These are phyloP conservation scores for Exophiala alcalophila DNA, from an alignment of 2,329 filamentous ascomycete genomes.

Conservation along the genomic window DNA sequence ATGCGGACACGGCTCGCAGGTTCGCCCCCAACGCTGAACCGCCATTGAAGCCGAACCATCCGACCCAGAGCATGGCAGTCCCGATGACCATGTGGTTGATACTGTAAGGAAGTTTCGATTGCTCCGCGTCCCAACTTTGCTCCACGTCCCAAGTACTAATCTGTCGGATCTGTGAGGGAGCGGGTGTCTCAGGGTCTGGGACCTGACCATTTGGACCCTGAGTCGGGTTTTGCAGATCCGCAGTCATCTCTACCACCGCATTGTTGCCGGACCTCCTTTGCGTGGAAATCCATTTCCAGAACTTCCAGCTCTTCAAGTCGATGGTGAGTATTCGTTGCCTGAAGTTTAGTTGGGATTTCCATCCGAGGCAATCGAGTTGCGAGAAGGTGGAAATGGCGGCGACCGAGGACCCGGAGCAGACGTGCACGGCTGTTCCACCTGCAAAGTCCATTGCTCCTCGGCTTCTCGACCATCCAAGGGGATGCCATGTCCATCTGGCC, in stretches of 20 bases:
- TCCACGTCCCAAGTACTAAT: too few species aligned
- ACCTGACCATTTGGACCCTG: background rate
- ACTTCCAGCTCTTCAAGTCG: conserved; percentile 6
- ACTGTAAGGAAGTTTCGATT: conserved; percentile 5
- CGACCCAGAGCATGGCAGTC: conserved; percentile 94
- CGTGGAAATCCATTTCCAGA: conserved; percentile 7
- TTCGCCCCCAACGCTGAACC: conserved; percentile 92
- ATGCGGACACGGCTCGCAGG: conserved; percentile 88
- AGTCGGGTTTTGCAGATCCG: background rate
- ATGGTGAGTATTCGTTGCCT: background rate
- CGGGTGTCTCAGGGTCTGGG: too few species aligned
- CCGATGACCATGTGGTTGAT: conserved; percentile 58
- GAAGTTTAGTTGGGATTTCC: background rate
- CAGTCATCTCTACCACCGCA: conserved; percentile 1
- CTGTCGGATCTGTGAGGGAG: too few species aligned
- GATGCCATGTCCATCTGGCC: conserved; percentile 8
- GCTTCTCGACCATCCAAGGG: conserved; percentile 4
- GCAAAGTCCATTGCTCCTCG: conserved; percentile 11
- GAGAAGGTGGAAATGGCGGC: conserved; percentile 4
- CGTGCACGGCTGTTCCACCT: conserved; percentile 10
- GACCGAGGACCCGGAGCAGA: conserved; percentile 9
- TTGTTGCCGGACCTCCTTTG: background rate
- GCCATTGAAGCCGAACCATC: conserved; percentile 98
- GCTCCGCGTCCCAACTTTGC: background rate
- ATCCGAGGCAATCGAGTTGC: conserved; percentile 1